Conservation (phyloP, 2,329 filamentous ascomycete genomes). For the Chalaropsis ovoidea region DNA sequence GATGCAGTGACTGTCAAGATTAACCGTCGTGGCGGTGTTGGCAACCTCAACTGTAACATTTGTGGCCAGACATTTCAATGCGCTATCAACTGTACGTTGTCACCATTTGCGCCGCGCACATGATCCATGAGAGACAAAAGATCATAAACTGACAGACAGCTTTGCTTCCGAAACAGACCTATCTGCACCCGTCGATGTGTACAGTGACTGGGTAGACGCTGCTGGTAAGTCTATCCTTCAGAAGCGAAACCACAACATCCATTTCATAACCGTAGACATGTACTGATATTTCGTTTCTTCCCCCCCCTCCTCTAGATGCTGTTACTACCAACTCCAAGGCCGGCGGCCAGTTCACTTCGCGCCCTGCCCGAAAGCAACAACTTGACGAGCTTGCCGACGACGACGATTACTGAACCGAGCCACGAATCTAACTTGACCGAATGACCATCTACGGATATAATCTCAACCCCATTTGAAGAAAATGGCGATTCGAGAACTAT, state of each 20-base stretch:
- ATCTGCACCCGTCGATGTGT: conserved; percentile 85
- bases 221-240: conserved; percentile 38
- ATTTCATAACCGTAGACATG: background rate
- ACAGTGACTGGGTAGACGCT: conserved; percentile 96
- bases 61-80: conserved; percentile 93
- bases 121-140: background rate
- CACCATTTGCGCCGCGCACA: background rate
- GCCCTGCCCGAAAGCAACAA: conserved; percentile 20
- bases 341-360: conserved; percentile 21
- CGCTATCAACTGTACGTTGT: conserved; percentile 71
- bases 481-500: background rate
- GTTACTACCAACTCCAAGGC: conserved; percentile 21
- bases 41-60: conserved; percentile 77
- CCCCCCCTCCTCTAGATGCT: conserved; percentile 4
- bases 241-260: background rate
- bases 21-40: conserved; percentile 84
- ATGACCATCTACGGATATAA: background rate
- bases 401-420: conserved; percentile 18
- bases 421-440: background rate
- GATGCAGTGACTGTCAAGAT: conserved; percentile 83
- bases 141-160: background rate
- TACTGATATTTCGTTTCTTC: background rate
- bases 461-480: background rate
- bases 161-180: conserved; percentile 50
- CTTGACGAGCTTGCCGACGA: conserved; percentile 22